phyloP scores from a whole-genome alignment of 1,139 yeast species.

The Yamadazyma conglobata region DNA sequence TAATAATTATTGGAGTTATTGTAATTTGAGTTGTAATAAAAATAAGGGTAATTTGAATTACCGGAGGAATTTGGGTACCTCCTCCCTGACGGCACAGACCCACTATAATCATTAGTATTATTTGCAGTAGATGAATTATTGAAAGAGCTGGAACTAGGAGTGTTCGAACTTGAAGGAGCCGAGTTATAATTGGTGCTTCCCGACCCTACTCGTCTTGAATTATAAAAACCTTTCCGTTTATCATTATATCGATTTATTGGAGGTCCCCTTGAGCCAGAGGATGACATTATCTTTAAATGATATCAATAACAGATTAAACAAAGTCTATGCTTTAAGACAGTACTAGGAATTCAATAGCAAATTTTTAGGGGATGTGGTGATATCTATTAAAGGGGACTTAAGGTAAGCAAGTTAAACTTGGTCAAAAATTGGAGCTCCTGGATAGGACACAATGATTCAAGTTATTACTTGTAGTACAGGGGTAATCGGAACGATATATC shows the following conservation, averaged over 20 bases:
- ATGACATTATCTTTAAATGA: constrained; percentile 17
- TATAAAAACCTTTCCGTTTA: constrained; percentile 35
- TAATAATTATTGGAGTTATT: constrained; percentile 18
- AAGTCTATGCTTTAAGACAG: too few relatives aligned
- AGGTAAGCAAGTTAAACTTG: too few relatives aligned
- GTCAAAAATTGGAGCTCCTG: too few relatives aligned
- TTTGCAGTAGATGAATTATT: constrained; percentile 10
- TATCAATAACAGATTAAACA: background rate
- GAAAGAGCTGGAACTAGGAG: constrained; percentile 2
- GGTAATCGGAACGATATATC: too few relatives aligned
- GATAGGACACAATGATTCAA: too few relatives aligned
- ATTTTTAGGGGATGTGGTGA: too few relatives aligned
- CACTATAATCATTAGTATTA: constrained; percentile 5
- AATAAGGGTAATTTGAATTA: constrained; percentile 1
- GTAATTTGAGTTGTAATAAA: background rate
- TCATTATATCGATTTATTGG: constrained; percentile 29
- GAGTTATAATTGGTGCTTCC: constrained; percentile 9
- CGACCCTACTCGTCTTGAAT: constrained; percentile 11
- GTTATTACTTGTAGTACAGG: too few relatives aligned
- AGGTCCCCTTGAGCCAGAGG: constrained; percentile 32
- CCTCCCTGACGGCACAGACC: constrained; percentile 4
- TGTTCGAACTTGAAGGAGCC: constrained; percentile 4
- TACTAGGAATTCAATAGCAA: too few relatives aligned
- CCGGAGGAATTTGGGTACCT: constrained; percentile 3
- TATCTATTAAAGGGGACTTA: too few relatives aligned